Conservation (phyloP, 1,139 yeast genomes). For the Tardiomyces depauwii region DNA sequence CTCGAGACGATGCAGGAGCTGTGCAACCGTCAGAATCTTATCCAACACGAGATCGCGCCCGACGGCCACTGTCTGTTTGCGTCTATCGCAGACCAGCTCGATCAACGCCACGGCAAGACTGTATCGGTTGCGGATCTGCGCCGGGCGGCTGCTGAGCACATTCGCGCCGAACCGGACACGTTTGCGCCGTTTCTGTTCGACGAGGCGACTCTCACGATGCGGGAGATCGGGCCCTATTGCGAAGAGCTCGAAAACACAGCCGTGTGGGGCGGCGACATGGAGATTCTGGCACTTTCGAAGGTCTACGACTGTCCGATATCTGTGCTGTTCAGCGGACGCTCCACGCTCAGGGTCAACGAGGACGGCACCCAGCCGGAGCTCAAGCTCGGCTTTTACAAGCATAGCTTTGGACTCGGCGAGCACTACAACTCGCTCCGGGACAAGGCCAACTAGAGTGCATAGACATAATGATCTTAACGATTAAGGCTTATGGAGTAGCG, state of each 20-base stretch:
- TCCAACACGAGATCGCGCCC: slow-evolving; percentile 52
- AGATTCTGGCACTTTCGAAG: slow-evolving; percentile 67
- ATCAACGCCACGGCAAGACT: slow-evolving; percentile 35
- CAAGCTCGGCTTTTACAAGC: slow-evolving; percentile 71
- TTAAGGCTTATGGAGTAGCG: too few species aligned
- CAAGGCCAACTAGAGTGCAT: too few species aligned
- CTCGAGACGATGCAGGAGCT: slow-evolving; percentile 47
- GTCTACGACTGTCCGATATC: slow-evolving; percentile 61
- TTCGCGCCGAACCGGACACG: slow-evolving; percentile 51
- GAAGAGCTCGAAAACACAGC: slow-evolving; percentile 59
- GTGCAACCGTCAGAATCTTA: slow-evolving; percentile 37
- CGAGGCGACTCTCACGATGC: slow-evolving; percentile 51
- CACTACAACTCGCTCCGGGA: slow-evolving; percentile 83
- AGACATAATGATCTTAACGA: too few species aligned
- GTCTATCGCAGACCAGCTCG: slow-evolving; percentile 69
- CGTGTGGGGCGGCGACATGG: slow-evolving; percentile 96
- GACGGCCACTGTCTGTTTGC: slow-evolving; percentile 95
- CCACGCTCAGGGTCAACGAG: slow-evolving; percentile 50
- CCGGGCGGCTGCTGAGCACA: slow-evolving; percentile 52
- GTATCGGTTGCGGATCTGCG: slow-evolving; percentile 46
- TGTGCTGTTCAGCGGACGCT: slow-evolving; percentile 66
- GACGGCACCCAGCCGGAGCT: slow-evolving; percentile 36
- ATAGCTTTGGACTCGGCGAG: slow-evolving; percentile 83
- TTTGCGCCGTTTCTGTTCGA: slow-evolving; percentile 77
- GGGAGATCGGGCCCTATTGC: slow-evolving; percentile 61